Evolutionary conservation across 495 filamentous ascomycete genomes (phyloP).

Genomic region (Neurospora tetrasperma): DNA sequence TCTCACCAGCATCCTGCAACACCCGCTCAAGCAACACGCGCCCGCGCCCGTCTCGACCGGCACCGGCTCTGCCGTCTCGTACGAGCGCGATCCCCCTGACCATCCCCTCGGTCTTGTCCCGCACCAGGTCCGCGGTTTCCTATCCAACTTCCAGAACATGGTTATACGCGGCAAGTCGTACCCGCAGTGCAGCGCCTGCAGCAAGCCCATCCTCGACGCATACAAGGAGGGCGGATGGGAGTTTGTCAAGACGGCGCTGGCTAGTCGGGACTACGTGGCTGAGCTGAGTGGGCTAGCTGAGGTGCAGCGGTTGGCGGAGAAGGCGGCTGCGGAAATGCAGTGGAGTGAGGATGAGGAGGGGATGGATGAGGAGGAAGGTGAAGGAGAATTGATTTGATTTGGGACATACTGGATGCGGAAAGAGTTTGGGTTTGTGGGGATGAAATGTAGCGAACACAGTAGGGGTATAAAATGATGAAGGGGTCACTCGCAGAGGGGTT

Average conservation of each 20-base stretch:
- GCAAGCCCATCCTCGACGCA: conserved; percentile 56
- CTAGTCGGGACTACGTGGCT: conserved; percentile 78
- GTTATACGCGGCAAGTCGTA: conserved; percentile 73
- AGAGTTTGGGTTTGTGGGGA: not conserved
- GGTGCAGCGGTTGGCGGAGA: conserved; percentile 74
- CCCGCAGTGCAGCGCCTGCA: conserved; percentile 87
- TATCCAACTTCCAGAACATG: conserved; percentile 78
- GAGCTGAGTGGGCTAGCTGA: conserved; percentile 86
- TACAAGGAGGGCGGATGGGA: conserved; percentile 72
- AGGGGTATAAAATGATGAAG: not conserved
- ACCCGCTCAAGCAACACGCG: conserved; percentile 56
- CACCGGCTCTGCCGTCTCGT: conserved; percentile 19
- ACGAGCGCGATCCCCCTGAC: conserved; percentile 46
- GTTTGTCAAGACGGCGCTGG: conserved; percentile 78
- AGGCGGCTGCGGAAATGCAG: conserved; percentile 30
- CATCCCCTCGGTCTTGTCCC: conserved; percentile 83
- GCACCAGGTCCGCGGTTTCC: conserved; percentile 86
- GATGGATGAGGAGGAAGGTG: conserved; percentile 34
- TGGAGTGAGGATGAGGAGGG: conserved; percentile 37
- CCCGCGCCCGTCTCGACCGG: conserved; percentile 33
- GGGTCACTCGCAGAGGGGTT: not conserved
- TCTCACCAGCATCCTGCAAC: conserved; percentile 78
- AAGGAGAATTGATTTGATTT: conserved; percentile 27
- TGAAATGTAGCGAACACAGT: not conserved
- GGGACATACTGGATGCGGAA: not conserved